Evolutionary conservation across 176 grass and related monocot species (phyloP).

Genomic region (Eleusine coracana): DNA sequence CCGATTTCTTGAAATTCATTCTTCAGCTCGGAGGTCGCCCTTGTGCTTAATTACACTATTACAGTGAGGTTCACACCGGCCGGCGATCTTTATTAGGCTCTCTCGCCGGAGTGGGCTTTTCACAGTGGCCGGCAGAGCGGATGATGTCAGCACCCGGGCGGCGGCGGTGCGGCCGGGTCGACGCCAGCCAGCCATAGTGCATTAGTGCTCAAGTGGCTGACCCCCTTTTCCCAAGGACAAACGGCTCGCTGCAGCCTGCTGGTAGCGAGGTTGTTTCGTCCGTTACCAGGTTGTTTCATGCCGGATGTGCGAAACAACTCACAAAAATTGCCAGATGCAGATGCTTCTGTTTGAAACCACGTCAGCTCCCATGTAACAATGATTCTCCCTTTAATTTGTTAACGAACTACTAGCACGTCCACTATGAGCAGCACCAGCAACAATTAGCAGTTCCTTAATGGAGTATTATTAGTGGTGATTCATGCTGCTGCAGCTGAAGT

Average conservation of each 20-base stretch:
- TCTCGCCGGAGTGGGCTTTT: not conserved
- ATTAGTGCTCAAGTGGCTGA: not conserved
- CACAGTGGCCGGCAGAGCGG: not conserved
- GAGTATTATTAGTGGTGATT: not conserved
- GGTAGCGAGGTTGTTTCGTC: too few relatives aligned
- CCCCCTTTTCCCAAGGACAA: not conserved
- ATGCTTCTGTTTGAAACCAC: slow-evolving; percentile 18
- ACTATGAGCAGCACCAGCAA: not conserved
- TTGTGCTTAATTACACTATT: too few relatives aligned
- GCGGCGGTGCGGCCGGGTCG: not conserved
- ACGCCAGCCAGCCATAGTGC: slow-evolving; percentile 10
- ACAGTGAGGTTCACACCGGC: not conserved
- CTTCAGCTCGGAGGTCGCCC: too few relatives aligned
- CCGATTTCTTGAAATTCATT: too few relatives aligned
- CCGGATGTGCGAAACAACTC: not conserved
- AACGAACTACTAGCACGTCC: not conserved
- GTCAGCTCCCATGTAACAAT: slow-evolving; percentile 3
- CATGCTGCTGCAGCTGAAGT: not conserved
- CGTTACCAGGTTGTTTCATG: not conserved
- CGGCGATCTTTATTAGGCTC: not conserved
- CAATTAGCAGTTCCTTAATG: not conserved
- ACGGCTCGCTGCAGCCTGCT: not conserved
- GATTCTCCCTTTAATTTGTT: not conserved
- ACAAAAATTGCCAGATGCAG: not conserved
- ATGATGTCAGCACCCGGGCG: not conserved